Evolutionary conservation across 2,329 filamentous ascomycete genomes (phyloP), one percentile per base, ranked within the genome.

Genomic region (Cladophialophora exuberans): DNA sequence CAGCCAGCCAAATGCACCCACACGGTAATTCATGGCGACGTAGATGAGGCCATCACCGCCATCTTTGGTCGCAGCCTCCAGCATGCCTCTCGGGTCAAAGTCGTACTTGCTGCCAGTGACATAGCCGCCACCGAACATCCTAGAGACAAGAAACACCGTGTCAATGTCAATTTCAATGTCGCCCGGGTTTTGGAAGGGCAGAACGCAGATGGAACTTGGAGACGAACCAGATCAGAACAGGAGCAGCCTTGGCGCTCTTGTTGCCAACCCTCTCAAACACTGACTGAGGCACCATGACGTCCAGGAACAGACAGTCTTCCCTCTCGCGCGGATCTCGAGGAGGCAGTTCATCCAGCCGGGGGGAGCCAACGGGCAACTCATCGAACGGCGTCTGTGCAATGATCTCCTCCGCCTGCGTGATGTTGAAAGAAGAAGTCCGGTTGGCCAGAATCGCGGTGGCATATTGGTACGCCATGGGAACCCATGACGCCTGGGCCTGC

Each of bases 111-210:
- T 73, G 57, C 77, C 4, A 50, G 58, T 1, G 67, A n/a, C 69
- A 55, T 76, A 78, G 7, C 74, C 75, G 15, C 77, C 77, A 15
- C 77, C 77, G 56, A 76, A 73, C n/a, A 79, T 76, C 76, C 60
- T 35, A 2, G 72, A 69, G 60, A 75, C 47, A n/a, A 42, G 46
- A 20, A 9, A 15, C 15, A 10, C 6, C n/a, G 15, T 15, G 42
- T 53, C 25, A 53, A 25, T 3, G n/a, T n/a, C n/a, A n/a, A n/a
- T n/a, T n/a, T n/a, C n/a, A n/a, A n/a, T n/a, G n/a, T n/a, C n/a
- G n/a, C n/a, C n/a, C n/a, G n/a, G n/a, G n/a, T n/a, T n/a, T n/a
- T n/a, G n/a, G n/a, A n/a, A n/a, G n/a, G n/a, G n/a, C n/a, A n/a
- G n/a, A n/a, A n/a, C n/a, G n/a, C n/a, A n/a, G n/a, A n/a, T n/a